Evolutionary conservation across 306 rosid genomes (phyloP).

Genomic region (Adenanthera pavonina): DNA sequence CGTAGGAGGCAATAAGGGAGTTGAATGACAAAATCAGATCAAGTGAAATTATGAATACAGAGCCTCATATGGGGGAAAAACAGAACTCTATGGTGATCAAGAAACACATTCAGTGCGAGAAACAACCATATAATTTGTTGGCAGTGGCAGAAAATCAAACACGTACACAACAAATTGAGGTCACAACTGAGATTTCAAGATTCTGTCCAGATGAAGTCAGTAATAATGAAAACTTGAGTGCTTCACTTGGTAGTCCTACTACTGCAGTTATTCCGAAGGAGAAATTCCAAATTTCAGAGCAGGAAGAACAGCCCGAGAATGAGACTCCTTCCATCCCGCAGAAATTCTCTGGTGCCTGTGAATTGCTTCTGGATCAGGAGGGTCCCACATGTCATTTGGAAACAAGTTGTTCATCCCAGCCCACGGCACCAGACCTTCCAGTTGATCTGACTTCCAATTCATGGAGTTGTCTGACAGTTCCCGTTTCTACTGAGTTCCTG

Average conservation of each 20-base stretch:
- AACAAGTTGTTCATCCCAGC: conserved; percentile 20
- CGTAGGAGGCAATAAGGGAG: conserved; percentile 6
- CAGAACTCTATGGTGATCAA: not conserved
- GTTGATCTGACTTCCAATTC: not conserved
- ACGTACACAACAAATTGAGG: conserved; percentile 3
- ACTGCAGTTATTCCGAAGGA: not conserved
- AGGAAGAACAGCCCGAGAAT: not conserved
- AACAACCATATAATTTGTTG: not conserved
- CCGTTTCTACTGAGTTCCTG: conserved; percentile 16
- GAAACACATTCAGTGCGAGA: not conserved
- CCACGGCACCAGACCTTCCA: not conserved
- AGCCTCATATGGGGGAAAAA: not conserved
- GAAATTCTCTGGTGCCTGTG: not conserved
- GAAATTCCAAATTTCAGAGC: not conserved
- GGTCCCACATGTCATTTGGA: conserved; percentile 9
- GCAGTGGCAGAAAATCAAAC: not conserved
- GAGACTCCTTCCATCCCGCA: not conserved
- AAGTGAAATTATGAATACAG: not conserved
- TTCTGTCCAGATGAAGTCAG: not conserved
- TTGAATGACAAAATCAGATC: not conserved
- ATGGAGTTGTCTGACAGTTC: conserved; percentile 19
- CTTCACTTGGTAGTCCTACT: not conserved
- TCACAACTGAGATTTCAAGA: not conserved
- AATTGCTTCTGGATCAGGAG: conserved; percentile 19
- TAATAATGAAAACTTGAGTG: not conserved